Percentiles rank a stretch among this genome's conserved stretches.
Conservation (phyloP, 177 flowering plant genomes). For the Vitis hybrid region DNA sequence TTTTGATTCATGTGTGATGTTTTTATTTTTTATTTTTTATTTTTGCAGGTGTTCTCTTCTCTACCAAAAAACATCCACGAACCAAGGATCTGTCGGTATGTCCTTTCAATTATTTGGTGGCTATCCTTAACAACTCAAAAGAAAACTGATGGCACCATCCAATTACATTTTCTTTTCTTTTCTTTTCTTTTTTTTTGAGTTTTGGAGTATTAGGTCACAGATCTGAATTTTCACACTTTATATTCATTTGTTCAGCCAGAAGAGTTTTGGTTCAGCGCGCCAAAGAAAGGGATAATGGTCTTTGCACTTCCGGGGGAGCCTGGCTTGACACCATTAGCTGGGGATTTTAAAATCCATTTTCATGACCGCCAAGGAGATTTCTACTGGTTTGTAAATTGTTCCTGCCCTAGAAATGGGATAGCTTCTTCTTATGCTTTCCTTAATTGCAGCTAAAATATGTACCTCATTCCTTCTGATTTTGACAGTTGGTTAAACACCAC, state of each 20-base stretch:
- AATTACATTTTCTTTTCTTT: too few relatives aligned
- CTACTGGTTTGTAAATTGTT: conserved; percentile 56
- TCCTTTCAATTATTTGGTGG: conserved; percentile 6
- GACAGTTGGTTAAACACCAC: conserved; percentile 94
- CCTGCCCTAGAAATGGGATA: not conserved
- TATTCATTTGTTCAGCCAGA: conserved; percentile 65
- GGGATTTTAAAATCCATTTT: conserved; percentile 94
- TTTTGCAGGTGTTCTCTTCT: conserved; percentile 77
- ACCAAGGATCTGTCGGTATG: conserved; percentile 86
- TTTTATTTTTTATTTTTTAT: not conserved
- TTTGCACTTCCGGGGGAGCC: conserved; percentile 99
- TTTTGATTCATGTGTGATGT: not conserved
- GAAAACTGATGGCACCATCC: too few relatives aligned
- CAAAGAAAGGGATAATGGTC: conserved; percentile 96
- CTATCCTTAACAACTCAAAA: not conserved
- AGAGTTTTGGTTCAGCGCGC: conserved; percentile 93
- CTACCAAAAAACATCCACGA: conserved; percentile 86
- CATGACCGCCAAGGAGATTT: conserved; percentile 99
- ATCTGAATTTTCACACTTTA: not conserved
- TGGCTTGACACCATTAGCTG: conserved; percentile 83
- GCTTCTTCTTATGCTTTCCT: not conserved
- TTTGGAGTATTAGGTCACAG: not conserved
- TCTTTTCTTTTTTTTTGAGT: not conserved
- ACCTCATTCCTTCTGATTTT: not conserved
- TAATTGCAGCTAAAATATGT: not conserved